Conservation (phyloP, 2,329 filamentous ascomycete genomes). For the Beauveria rudraprayagi region DNA sequence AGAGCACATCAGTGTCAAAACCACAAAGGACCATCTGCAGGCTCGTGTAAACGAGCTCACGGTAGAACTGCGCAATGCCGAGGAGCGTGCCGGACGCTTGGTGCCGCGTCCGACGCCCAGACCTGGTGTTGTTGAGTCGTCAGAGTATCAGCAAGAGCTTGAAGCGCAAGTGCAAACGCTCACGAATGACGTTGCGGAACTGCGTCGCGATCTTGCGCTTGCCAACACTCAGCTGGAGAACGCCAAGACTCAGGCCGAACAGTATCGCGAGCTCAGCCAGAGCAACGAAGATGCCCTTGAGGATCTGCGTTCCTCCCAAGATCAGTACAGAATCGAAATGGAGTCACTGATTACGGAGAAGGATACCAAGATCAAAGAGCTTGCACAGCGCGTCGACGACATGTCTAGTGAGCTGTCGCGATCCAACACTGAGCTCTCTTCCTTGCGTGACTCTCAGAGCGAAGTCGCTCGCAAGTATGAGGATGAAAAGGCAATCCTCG, state of each 20-base stretch:
- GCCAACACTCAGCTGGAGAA: slow-evolving; percentile 73
- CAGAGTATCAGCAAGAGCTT: slow-evolving; percentile 39
- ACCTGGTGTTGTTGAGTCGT: slow-evolving; percentile 36
- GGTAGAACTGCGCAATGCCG: slow-evolving; percentile 78
- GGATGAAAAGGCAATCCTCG: slow-evolving; percentile 72
- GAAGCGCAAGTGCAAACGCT: slow-evolving; percentile 70
- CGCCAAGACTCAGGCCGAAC: slow-evolving; percentile 71
- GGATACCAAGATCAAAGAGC: slow-evolving; percentile 68
- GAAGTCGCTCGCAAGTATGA: slow-evolving; percentile 64
- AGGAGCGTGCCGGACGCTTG: slow-evolving; percentile 76
- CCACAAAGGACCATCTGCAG: slow-evolving; percentile 81
- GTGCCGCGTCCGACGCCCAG: slow-evolving; percentile 69
- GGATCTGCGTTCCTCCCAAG: slow-evolving; percentile 69
- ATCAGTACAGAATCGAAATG: slow-evolving; percentile 82
- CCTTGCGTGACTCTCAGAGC: slow-evolving; percentile 70
- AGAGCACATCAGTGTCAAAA: slow-evolving; percentile 79
- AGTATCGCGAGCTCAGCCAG: slow-evolving; percentile 84
- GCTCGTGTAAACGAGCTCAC: slow-evolving; percentile 80
- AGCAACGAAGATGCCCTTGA: slow-evolving; percentile 80
- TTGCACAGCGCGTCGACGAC: slow-evolving; percentile 77
- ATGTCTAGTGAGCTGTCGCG: slow-evolving; percentile 72
- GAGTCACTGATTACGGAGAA: slow-evolving; percentile 69
- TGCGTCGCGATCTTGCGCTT: slow-evolving; percentile 80
- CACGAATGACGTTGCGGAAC: slow-evolving; percentile 71
- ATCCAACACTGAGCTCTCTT: slow-evolving; percentile 74